Percentiles rank a stretch among this genome's conserved stretches.
These are phyloP conservation scores for Arxiozyma slooffiae DNA, from an alignment of 1,139 yeast species.

Conservation along the genomic window DNA sequence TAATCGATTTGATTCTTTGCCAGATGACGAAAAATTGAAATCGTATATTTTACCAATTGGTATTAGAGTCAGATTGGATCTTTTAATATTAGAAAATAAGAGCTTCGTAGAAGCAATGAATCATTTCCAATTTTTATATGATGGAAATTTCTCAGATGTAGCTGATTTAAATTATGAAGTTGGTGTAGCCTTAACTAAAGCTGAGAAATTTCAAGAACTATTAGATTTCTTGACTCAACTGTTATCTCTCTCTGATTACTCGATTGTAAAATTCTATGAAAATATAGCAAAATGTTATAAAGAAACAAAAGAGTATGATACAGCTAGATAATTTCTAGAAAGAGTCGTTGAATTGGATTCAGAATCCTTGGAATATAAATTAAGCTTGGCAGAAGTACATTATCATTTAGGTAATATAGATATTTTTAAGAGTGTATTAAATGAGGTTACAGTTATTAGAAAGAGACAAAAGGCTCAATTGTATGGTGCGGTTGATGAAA, in stretches of 20 bases:
- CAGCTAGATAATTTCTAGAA: slow-evolving; percentile 59
- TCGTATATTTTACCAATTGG: slow-evolving; percentile 65
- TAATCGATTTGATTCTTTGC: slow-evolving; percentile 34
- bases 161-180: slow-evolving; percentile 70
- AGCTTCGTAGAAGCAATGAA: slow-evolving; percentile 59
- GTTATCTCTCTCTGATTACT: slow-evolving; percentile 40
- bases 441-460: slow-evolving; percentile 39
- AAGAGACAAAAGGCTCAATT: slow-evolving; percentile 29
- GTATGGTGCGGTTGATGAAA: slow-evolving; percentile 8
- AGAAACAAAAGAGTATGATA: slow-evolving; percentile 58
- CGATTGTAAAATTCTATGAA: slow-evolving; percentile 43
- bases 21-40: slow-evolving; percentile 34
- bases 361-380: slow-evolving; percentile 57
- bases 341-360: slow-evolving; percentile 51
- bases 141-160: slow-evolving; percentile 49
- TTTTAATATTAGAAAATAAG: slow-evolving; percentile 56
- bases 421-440: slow-evolving; percentile 48
- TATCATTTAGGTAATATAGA: slow-evolving; percentile 61
- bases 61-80: slow-evolving; percentile 71
- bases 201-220: slow-evolving; percentile 65
- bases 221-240: slow-evolving; percentile 52
- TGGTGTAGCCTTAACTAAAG: slow-evolving; percentile 60
- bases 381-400: slow-evolving; percentile 74
- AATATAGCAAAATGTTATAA: slow-evolving; percentile 71
- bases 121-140: slow-evolving; percentile 55